A percentile compares a stretch with the other conserved stretches of the same genome.
Evolutionary conservation across 305 asterid genomes (phyloP).

Genomic region (Fraxinus dipetala): DNA sequence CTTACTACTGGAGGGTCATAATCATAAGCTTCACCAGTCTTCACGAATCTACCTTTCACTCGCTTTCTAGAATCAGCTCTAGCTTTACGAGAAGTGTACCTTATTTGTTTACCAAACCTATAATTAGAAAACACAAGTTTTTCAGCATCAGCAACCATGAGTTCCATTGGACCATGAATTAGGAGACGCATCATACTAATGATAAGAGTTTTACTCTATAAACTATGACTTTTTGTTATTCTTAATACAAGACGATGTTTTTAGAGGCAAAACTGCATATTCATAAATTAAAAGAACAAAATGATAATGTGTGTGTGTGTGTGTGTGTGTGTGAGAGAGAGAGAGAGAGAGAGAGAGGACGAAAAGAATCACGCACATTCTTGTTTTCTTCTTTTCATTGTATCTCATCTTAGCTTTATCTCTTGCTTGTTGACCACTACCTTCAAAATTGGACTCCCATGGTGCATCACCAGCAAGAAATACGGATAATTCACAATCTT

Average conservation of each 20-base stretch:
- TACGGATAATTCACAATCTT: slow-evolving; percentile 55
- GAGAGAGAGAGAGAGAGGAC: background rate
- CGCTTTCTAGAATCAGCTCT: slow-evolving; percentile 86
- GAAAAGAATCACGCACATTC: slow-evolving; percentile 46
- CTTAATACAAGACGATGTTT: background rate
- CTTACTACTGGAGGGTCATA: slow-evolving; percentile 43
- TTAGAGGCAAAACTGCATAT: background rate
- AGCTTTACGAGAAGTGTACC: slow-evolving; percentile 84
- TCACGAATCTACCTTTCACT: slow-evolving; percentile 84
- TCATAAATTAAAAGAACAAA: too few species aligned
- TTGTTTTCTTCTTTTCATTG: slow-evolving; percentile 71
- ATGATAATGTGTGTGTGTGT: too few species aligned
- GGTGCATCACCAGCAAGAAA: slow-evolving; percentile 47
- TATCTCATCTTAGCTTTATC: slow-evolving; percentile 82
- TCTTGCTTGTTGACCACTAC: slow-evolving; percentile 58
- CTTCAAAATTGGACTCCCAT: slow-evolving; percentile 57
- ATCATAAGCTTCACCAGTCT: slow-evolving; percentile 62
- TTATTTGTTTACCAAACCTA: slow-evolving; percentile 81
- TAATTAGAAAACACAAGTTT: background rate
- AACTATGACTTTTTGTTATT: background rate
- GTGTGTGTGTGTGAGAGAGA: too few species aligned
- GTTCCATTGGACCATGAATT: background rate
- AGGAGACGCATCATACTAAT: background rate
- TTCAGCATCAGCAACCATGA: background rate
- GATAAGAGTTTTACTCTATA: background rate